A percentile compares a stretch with the other conserved stretches of the same genome.
phyloP scores from a whole-genome alignment of 331 rosid species.

The Rosa hybrid region DNA sequence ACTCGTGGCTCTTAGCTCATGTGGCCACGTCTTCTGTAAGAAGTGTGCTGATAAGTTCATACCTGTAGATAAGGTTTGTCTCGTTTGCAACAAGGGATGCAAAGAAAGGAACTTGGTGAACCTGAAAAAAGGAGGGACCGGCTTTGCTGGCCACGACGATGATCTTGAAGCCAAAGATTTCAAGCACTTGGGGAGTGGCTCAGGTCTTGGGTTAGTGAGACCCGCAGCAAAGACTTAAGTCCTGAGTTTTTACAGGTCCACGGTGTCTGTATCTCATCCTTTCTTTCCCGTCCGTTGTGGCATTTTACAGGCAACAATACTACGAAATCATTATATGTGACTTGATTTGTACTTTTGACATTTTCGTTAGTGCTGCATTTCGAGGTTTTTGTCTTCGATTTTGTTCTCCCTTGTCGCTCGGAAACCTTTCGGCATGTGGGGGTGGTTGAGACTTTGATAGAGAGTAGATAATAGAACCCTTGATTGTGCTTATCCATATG shows the following conservation, averaged over 20 bases:
- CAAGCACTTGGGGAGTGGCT: slow-evolving; percentile 97
- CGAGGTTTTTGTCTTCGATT: neutral
- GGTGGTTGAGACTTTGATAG: slow-evolving; percentile 13
- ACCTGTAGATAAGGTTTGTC: slow-evolving; percentile 89
- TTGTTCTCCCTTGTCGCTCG: neutral
- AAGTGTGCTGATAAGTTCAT: slow-evolving; percentile 91
- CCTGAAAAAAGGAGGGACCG: slow-evolving; percentile 88
- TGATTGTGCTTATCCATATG: slow-evolving; percentile 28
- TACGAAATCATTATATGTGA: neutral
- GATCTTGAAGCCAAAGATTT: slow-evolving; percentile 90
- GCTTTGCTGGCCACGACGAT: slow-evolving; percentile 84
- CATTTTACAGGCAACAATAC: neutral
- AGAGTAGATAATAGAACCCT: neutral
- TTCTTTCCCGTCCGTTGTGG: neutral
- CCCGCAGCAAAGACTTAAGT: slow-evolving; percentile 80
- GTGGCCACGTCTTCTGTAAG: slow-evolving; percentile 94
- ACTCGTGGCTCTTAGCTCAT: slow-evolving; percentile 84
- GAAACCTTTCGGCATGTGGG: slow-evolving; percentile 36
- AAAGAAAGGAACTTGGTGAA: slow-evolving; percentile 80
- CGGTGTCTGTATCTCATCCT: neutral
- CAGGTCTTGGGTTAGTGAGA: slow-evolving; percentile 89
- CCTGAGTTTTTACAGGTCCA: neutral
- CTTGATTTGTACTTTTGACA: slow-evolving; percentile 10
- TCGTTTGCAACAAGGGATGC: slow-evolving; percentile 83
- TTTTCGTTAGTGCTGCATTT: neutral